These are phyloP conservation scores for Acacia acuminata DNA, from an alignment of 306 rosid genomes.

Conservation along the genomic window DNA sequence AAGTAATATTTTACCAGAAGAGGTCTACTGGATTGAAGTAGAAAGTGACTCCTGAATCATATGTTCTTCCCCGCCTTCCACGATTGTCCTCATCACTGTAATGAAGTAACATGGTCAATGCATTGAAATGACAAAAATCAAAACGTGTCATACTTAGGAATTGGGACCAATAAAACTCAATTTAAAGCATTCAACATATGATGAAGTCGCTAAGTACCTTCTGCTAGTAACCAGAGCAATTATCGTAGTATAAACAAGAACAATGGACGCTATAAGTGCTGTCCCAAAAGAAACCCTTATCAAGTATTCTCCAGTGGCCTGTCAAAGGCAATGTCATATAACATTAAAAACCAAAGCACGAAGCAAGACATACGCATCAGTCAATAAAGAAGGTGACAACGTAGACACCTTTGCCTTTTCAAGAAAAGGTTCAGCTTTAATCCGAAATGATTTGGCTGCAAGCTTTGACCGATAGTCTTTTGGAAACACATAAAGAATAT, in stretches of 20 bases:
- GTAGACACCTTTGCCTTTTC: constrained; percentile 78
- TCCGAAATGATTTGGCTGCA: constrained; percentile 72
- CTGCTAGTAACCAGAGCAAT: constrained; percentile 84
- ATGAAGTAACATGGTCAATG: constrained; percentile 32
- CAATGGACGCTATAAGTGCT: constrained; percentile 87
- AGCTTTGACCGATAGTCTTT: constrained; percentile 86
- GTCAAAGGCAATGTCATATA: constrained; percentile 36
- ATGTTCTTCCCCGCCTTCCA: constrained; percentile 89
- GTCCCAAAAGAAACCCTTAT: constrained; percentile 97
- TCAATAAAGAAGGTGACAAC: constrained; percentile 10
- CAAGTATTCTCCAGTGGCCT: constrained; percentile 82
- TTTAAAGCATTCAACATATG: constrained; percentile 1
- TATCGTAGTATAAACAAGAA: constrained; percentile 91
- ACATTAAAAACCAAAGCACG: constrained; percentile 11
- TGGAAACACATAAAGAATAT: constrained; percentile 84
- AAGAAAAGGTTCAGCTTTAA: constrained; percentile 75
- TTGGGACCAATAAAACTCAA: background rate
- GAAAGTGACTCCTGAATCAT: constrained; percentile 78
- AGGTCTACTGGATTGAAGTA: constrained; percentile 77
- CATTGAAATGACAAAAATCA: constrained; percentile 20
- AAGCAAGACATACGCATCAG: constrained; percentile 26
- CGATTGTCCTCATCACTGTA: constrained; percentile 91
- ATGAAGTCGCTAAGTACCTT: constrained; percentile 49
- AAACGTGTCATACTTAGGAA: background rate
- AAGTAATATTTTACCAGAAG: constrained; percentile 63